phyloP scores from a whole-genome alignment of 106 monocot genomes.

The Acorus gramineus region DNA sequence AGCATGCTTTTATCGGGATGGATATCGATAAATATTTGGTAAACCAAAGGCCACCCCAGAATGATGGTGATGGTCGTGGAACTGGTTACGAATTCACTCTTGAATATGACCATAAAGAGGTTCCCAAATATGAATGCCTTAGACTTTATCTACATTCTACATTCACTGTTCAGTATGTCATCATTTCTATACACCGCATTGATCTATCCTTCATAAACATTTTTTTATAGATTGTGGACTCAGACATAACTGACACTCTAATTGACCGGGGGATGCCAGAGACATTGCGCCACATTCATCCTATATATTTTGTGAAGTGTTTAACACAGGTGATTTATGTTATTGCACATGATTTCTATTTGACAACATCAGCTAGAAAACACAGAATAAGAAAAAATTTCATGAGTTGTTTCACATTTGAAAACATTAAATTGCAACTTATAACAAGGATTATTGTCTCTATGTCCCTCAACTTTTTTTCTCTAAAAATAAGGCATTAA shows the following conservation, averaged over 20 bases:
- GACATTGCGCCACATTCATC: constrained; percentile 51
- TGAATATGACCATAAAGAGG: constrained; percentile 45
- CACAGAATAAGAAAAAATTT: no score
- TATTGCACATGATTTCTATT: no score
- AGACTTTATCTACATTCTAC: not conserved
- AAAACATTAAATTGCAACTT: no score
- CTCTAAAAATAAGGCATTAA: not conserved
- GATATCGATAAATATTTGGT: constrained; percentile 24
- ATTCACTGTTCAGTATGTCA: not conserved
- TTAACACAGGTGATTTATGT: constrained; percentile 42
- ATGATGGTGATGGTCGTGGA: constrained; percentile 15
- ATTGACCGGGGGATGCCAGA: constrained; percentile 73
- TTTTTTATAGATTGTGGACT: constrained; percentile 37
- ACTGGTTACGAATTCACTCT: constrained; percentile 4
- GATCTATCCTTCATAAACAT: not conserved
- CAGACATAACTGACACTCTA: constrained; percentile 47
- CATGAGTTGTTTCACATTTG: no score
- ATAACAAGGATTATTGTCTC: no score
- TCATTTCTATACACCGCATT: not conserved
- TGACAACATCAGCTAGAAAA: no score
- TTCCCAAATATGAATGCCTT: constrained; percentile 10
- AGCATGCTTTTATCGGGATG: constrained; percentile 68
- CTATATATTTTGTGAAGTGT: constrained; percentile 67
- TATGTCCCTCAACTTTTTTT: no score
- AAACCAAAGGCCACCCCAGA: constrained; percentile 11